Base-by-base conservation (phyloP, 306 rosid genomes). In the Sindora glabra region DNA sequence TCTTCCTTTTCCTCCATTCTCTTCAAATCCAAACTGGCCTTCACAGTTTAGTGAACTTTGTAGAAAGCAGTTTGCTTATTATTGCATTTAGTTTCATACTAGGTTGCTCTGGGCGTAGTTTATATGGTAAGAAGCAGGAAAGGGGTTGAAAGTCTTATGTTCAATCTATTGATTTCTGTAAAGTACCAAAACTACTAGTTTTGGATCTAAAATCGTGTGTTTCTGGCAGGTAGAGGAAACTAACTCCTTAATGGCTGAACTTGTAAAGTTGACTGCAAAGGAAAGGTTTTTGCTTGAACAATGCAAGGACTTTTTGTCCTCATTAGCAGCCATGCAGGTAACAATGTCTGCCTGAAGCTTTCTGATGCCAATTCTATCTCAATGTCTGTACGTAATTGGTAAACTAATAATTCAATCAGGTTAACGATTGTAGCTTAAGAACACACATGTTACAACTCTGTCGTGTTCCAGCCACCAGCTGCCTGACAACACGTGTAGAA, bases 341-440 rank as follows among this genome's bases (percentile, higher is more conserved):
- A 65, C 49, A 58, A n/a, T 55, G 32, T 6, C 62, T 14, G 5
- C 48, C 24, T 10, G 42, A 51, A 48, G 42, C 52, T 46, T 21
- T 71, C 17, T 47, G 39, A 5, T 37, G 13, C 56, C n/a, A 50
- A 27, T 65, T 27, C 39, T 60, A 7, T 34, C 51, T 39, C 64
- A 29, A 10, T 47, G 33, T 68, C 63, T 13, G 67, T 39, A 26
- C 15, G 21, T 10, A 58, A 47, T 34, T 6, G 64, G 21, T 44
- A 2, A 45, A 12, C 36, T 3, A 17, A 48, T 60, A 16, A 18
- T 47, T 27, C 57, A 19, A 52, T n/a, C 81, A 88, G 96, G 88
- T 88, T 61, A 82, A 81, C 81, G 94, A 88, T 59, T 88, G 94
- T 82, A 88, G 94, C 84, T 69, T 88, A 73, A 69, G 94, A 88